Evolutionary conservation across 2,329 filamentous ascomycete genomes (phyloP), one percentile per base, ranked within the genome.

Genomic region (Lomentospora prolificans): DNA sequence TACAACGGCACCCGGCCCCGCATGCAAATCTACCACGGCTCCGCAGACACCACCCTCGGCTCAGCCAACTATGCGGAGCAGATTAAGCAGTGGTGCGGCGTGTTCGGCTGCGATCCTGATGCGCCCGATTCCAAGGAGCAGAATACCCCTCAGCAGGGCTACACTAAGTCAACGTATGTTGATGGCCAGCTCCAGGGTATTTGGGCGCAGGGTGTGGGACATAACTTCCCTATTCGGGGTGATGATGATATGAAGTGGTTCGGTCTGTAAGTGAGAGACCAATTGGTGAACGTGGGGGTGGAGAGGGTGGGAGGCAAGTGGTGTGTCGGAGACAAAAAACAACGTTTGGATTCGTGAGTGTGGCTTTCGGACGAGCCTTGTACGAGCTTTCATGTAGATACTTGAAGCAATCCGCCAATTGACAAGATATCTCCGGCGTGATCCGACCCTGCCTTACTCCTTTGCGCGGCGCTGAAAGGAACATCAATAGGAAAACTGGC

Each of bases 21-120:
- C 57, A 79, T 84, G 75, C 78, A 82, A 64, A 74, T 83, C 59
- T 83, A 78, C 69, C 80, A 84, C 61, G 80, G 80, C 39, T 75
- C 72, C 24, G 66, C 63, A 3, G 81, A 84, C 61, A 64, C 66
- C 2, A 77, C 73, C 0, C 66, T 83, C 4, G 68, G 70, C 22
- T 75, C 75, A 1, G 71, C 75, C 59, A 83, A 83, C 64, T 80
- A 80, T 62, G 65, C 79, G 30, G 80, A 84, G 67, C 75, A 75
- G 44, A 75, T 79, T 60, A 80, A 81, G 68, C 73, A 79, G 64
- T 80, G 77, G 77, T 74, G 76, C 0, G 75, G 73, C 7, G 74
- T 80, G 1, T 73, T 78, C 56, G 74, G 74, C 3, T 67, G 71
- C 17, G 41, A 55, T 25, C 62, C 61, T 1, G 63, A 67, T 54